A percentile compares a stretch with the other conserved stretches of the same genome.
These are phyloP conservation scores for Plasmodium fragile DNA, from an alignment of 169 alveolate species.

Conservation along the genomic window DNA sequence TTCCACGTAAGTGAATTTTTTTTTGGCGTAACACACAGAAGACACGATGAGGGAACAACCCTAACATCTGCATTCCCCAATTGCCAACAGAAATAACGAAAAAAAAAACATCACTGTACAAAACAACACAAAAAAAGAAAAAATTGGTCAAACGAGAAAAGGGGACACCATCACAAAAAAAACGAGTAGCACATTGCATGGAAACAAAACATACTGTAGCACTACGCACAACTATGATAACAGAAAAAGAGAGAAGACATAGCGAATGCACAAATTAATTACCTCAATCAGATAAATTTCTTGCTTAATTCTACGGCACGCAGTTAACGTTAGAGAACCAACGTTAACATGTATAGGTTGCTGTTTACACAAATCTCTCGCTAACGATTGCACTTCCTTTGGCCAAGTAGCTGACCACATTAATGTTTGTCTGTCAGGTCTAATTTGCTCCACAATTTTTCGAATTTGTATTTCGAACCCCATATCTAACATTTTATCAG, in stretches of 20 bases:
- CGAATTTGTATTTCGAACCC: conserved; percentile 99
- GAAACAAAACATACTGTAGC: neutral
- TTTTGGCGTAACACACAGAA: neutral
- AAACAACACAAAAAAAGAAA: neutral
- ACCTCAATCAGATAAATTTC: conserved; percentile 88
- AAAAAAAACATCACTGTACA: too few species aligned
- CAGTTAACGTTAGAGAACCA: conserved; percentile 94
- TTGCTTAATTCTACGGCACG: conserved; percentile 94
- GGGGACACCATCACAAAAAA: neutral
- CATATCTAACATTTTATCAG: conserved; percentile 99
- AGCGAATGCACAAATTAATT: conserved; percentile 9
- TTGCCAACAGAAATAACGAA: neutral
- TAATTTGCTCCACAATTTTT: conserved; percentile 92
- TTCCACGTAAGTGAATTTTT: neutral
- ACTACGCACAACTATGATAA: neutral
- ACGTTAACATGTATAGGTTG: conserved; percentile 97
- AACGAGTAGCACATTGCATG: neutral
- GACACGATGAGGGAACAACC: neutral
- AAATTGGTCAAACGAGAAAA: neutral
- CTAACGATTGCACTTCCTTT: conserved; percentile 94
- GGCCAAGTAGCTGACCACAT: conserved; percentile 99
- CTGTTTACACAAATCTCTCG: conserved; percentile 94
- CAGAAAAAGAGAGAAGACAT: neutral
- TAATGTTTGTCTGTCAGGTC: conserved; percentile 96
- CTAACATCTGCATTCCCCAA: neutral